A percentile compares a stretch with the other conserved stretches of the same genome.
These are phyloP conservation scores for Strobilomyces confusus DNA, from an alignment of 768 basidiomycete species.

Conservation along the genomic window DNA sequence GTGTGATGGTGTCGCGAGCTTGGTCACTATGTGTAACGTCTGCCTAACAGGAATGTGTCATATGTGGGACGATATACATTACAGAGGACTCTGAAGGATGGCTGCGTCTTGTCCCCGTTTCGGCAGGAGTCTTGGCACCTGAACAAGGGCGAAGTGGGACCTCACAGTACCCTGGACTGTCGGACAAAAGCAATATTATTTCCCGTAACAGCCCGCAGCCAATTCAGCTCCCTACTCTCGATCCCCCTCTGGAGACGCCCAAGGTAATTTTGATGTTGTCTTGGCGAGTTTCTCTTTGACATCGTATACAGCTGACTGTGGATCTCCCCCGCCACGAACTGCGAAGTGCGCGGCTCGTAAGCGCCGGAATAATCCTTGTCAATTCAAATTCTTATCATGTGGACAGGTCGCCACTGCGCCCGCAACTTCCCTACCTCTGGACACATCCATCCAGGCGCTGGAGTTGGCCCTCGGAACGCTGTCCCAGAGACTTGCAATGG, in stretches of 20 bases:
- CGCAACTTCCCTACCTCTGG: slow-evolving; percentile 8
- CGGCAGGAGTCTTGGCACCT: slow-evolving; percentile 4
- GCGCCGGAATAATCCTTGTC: background rate
- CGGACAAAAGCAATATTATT: slow-evolving; percentile 10
- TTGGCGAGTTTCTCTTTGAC: slow-evolving; percentile 4
- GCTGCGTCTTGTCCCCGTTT: slow-evolving; percentile 39
- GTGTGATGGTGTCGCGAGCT: slow-evolving; percentile 12
- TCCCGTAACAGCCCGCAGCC: slow-evolving; percentile 27
- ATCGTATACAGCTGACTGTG: slow-evolving; percentile 16
- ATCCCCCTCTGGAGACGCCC: slow-evolving; percentile 26
- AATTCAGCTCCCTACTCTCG: slow-evolving; percentile 31
- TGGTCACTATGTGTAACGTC: slow-evolving; percentile 1
- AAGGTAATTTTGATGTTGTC: slow-evolving; percentile 20
- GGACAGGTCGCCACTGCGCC: slow-evolving; percentile 18
- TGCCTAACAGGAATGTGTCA: slow-evolving; percentile 66
- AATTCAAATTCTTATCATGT: slow-evolving; percentile 2
- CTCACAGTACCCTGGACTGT: slow-evolving; percentile 5
- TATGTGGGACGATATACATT: slow-evolving; percentile 62
- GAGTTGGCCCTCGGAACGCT: slow-evolving; percentile 50
- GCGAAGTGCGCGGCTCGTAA: slow-evolving; percentile 18
- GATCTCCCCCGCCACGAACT: slow-evolving; percentile 19
- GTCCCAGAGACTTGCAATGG: slow-evolving; percentile 44
- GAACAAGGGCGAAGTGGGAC: slow-evolving; percentile 2
- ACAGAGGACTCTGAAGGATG: slow-evolving; percentile 52
- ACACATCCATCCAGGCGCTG: slow-evolving; percentile 43